Conservation (phyloP, 441 rosid species). For the Adansonia gregorii region DNA sequence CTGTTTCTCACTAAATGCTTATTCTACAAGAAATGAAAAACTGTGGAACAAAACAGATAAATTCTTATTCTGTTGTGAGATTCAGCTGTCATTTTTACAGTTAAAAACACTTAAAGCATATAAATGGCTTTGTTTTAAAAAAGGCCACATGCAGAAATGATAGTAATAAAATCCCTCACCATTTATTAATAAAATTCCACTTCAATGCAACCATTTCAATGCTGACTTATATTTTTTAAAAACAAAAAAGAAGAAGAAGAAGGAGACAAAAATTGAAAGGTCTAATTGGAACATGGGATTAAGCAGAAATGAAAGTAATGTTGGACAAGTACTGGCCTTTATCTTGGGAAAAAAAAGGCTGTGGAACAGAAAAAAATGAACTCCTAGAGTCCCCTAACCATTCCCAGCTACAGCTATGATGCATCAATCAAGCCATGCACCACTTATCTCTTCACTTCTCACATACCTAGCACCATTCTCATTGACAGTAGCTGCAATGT, state of each 20-base stretch:
- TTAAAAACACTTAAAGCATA: background rate
- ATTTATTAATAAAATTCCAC: background rate
- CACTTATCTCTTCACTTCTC: slow-evolving; percentile 8
- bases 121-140: background rate
- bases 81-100: slow-evolving; percentile 8
- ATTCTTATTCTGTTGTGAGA: background rate
- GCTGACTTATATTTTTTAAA: background rate
- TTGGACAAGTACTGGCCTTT: background rate
- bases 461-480: background rate
- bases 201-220: background rate
- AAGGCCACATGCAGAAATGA: background rate
- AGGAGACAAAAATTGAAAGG: background rate
- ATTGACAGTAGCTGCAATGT: background rate
- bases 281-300: background rate
- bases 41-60: background rate
- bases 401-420: background rate
- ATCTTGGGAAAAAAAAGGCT: background rate
- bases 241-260: too few species aligned
- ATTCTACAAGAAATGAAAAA: slow-evolving; percentile 23
- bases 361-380: background rate
- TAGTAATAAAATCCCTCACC: background rate
- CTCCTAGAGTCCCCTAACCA: slow-evolving; percentile 11
- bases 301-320: slow-evolving; percentile 3
- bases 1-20: slow-evolving; percentile 11
- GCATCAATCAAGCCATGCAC: slow-evolving; percentile 7